These are phyloP conservation scores for Blastocrithidia nonstop DNA, from an alignment of 208 protist species.

Conservation along the genomic window DNA sequence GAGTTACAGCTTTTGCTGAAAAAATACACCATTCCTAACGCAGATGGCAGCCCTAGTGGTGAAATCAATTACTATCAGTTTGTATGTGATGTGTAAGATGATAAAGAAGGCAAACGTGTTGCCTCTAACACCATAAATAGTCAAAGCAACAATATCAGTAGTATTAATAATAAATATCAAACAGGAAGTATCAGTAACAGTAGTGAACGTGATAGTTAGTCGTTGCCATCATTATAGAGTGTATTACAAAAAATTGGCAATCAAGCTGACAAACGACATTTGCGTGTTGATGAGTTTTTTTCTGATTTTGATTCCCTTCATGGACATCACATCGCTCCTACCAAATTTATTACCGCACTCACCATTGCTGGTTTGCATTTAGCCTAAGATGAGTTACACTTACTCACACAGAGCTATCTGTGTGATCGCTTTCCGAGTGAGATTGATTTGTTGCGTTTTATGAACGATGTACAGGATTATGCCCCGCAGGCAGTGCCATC, in stretches of 20 bases:
- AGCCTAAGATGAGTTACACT: slow-evolving; percentile 16
- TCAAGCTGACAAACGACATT: slow-evolving; percentile 34
- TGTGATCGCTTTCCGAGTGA: slow-evolving; percentile 7
- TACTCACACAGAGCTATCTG: slow-evolving; percentile 24
- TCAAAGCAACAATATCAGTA: neutral
- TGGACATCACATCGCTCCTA: slow-evolving; percentile 26
- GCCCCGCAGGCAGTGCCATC: slow-evolving; percentile 2
- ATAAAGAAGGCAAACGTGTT: slow-evolving; percentile 8
- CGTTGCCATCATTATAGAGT: slow-evolving; percentile 12
- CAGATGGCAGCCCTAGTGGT: slow-evolving; percentile 41
- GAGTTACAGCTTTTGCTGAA: slow-evolving; percentile 63
- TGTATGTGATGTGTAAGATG: slow-evolving; percentile 63
- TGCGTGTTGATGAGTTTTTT: slow-evolving; percentile 57
- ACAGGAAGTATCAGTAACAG: neutral
- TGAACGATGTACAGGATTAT: slow-evolving; percentile 20
- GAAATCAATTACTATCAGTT: slow-evolving; percentile 84
- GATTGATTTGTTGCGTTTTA: slow-evolving; percentile 24
- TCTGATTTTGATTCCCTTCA: slow-evolving; percentile 71
- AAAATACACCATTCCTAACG: slow-evolving; percentile 55
- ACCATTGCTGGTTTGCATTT: slow-evolving; percentile 42
- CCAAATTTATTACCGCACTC: slow-evolving; percentile 50
- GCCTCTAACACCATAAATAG: neutral
- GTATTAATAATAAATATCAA: neutral
- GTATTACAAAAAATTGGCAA: slow-evolving; percentile 33
- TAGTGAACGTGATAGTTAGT: slow-evolving; percentile 6